These are phyloP conservation scores for Dichotomopilus funicola DNA, from an alignment of 2,329 filamentous ascomycete species.

Conservation along the genomic window DNA sequence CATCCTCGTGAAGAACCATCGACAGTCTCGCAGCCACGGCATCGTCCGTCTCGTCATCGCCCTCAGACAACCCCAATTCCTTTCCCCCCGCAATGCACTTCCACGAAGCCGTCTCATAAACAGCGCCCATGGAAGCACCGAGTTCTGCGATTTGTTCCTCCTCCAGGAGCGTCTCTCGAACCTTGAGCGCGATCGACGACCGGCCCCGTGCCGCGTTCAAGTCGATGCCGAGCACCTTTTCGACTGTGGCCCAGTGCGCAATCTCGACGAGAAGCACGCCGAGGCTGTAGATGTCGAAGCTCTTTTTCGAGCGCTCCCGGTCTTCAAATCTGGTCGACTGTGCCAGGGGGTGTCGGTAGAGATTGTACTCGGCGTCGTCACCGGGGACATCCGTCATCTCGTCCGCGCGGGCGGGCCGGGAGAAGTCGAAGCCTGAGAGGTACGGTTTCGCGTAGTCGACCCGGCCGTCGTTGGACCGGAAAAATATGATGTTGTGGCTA, in stretches of 20 bases:
- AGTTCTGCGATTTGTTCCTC: constrained; percentile 21
- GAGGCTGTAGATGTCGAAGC: constrained; percentile 41
- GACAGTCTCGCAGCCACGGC: constrained; percentile 35
- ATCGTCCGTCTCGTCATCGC: constrained; percentile 37
- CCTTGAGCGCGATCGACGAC: constrained; percentile 22
- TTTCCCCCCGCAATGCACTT: constrained; percentile 26
- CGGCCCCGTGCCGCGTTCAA: constrained; percentile 17
- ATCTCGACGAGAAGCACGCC: constrained; percentile 47
- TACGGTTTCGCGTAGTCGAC: constrained; percentile 29
- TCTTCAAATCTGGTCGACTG: constrained; percentile 34
- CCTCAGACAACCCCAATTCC: constrained; percentile 31
- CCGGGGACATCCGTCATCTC: constrained; percentile 34
- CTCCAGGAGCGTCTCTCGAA: constrained; percentile 21
- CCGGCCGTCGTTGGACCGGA: constrained; percentile 33
- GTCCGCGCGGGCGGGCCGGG: constrained; percentile 34
- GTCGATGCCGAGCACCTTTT: constrained; percentile 22
- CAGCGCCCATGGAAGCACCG: constrained; percentile 23
- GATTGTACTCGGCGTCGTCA: constrained; percentile 30
- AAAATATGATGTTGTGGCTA: constrained; percentile 37
- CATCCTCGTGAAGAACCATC: constrained; percentile 37
- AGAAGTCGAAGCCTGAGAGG: constrained; percentile 37
- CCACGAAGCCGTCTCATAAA: constrained; percentile 23
- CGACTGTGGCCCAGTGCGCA: constrained; percentile 25
- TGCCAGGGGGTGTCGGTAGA: constrained; percentile 41
- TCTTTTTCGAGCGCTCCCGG: constrained; percentile 33